Conservation (phyloP, 768 basidiomycete genomes). For the Hortiboletus flavorubellus region DNA sequence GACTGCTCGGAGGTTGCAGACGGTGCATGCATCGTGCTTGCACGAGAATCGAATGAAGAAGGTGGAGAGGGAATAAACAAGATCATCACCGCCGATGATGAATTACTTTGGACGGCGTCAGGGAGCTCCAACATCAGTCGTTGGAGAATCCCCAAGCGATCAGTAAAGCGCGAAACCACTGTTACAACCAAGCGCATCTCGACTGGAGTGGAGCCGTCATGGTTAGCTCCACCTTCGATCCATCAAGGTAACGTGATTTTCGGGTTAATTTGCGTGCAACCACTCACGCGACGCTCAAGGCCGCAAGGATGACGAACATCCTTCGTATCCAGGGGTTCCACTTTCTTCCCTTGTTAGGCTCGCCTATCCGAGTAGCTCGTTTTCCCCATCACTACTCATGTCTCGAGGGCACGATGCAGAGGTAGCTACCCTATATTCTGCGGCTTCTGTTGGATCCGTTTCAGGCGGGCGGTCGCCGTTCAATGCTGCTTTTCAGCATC, state of each 20-base stretch:
- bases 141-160: slow-evolving; percentile 66
- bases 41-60: slow-evolving; percentile 55
- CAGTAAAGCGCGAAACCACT: slow-evolving; percentile 18
- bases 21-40: slow-evolving; percentile 85
- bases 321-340: slow-evolving; percentile 59
- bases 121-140: slow-evolving; percentile 77
- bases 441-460: slow-evolving; percentile 73
- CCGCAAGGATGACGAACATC: slow-evolving; percentile 19
- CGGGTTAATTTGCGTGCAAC: not conserved
- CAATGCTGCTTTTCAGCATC: slow-evolving; percentile 34
- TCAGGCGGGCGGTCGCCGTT: slow-evolving; percentile 42
- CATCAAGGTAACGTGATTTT: slow-evolving; percentile 20
- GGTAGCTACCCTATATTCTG: slow-evolving; percentile 84
- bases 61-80: slow-evolving; percentile 70
- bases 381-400: slow-evolving; percentile 36
- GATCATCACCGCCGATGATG: slow-evolving; percentile 79
- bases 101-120: slow-evolving; percentile 86
- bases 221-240: slow-evolving; percentile 9
- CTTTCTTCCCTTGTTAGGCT: slow-evolving; percentile 68
- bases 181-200: slow-evolving; percentile 9
- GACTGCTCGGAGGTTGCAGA: slow-evolving; percentile 77
- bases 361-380: slow-evolving; percentile 63
- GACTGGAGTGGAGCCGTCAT: slow-evolving; percentile 15
- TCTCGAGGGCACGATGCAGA: slow-evolving; percentile 62
- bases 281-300: slow-evolving; percentile 19